Evolutionary conservation across 2,329 filamentous ascomycete genomes (phyloP).

Genomic region (Fusarium sp.): DNA sequence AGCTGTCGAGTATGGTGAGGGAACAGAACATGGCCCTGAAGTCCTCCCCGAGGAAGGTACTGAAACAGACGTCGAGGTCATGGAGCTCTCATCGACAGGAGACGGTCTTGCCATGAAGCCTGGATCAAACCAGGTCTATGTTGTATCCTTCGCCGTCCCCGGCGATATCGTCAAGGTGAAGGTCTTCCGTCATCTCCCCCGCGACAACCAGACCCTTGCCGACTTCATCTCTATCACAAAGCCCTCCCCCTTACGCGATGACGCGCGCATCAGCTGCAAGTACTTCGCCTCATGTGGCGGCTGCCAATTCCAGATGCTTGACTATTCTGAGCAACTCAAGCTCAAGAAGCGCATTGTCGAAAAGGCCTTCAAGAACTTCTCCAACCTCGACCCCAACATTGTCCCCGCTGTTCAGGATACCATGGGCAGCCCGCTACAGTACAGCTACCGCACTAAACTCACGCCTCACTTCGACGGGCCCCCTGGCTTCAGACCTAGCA

Average conservation of each 20-base stretch:
- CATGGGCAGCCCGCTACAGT: constrained; percentile 89
- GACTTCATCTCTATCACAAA: constrained; percentile 84
- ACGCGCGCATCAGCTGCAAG: constrained; percentile 79
- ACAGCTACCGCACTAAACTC: constrained; percentile 94
- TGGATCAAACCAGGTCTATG: constrained; percentile 75
- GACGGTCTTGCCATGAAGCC: constrained; percentile 85
- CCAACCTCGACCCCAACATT: constrained; percentile 77
- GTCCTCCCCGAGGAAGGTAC: constrained; percentile 73
- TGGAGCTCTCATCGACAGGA: constrained; percentile 87
- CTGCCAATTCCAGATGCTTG: constrained; percentile 97
- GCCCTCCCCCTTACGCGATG: constrained; percentile 80
- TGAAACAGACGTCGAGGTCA: constrained; percentile 84
- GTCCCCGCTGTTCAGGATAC: constrained; percentile 84
- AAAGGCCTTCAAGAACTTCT: constrained; percentile 93
- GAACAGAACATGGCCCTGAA: constrained; percentile 47
- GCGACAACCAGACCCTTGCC: constrained; percentile 76
- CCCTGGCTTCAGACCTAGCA: constrained; percentile 62
- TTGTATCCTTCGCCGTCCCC: constrained; percentile 88
- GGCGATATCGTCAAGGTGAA: constrained; percentile 85
- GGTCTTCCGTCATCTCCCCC: constrained; percentile 75
- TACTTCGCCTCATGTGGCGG: constrained; percentile 92
- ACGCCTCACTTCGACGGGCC: constrained; percentile 95
- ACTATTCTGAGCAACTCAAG: constrained; percentile 84
- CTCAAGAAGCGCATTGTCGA: constrained; percentile 89
- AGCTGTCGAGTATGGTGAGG: constrained; percentile 44